These are phyloP conservation scores for Posidonia australis DNA, from an alignment of 106 monocot species.

Conservation along the genomic window DNA sequence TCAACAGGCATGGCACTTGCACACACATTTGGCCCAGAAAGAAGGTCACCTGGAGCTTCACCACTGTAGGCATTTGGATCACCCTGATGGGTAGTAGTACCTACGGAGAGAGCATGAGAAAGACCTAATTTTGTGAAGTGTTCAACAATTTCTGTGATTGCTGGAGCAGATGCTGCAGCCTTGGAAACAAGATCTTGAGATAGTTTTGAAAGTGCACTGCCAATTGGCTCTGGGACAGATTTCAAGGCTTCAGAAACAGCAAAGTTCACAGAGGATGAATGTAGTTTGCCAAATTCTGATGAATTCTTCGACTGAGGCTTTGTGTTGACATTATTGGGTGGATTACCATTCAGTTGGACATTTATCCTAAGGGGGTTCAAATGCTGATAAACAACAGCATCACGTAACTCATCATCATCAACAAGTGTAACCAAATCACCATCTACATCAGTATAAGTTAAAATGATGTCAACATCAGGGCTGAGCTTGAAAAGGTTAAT, in stretches of 20 bases:
- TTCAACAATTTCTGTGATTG: conserved; percentile 32
- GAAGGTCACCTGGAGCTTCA: background rate
- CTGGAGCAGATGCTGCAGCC: conserved; percentile 30
- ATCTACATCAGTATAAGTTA: conserved; percentile 85
- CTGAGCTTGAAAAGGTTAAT: conserved; percentile 45
- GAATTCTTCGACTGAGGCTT: background rate
- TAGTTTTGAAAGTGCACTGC: conserved; percentile 25
- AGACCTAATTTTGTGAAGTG: conserved; percentile 26
- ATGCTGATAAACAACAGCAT: conserved; percentile 61
- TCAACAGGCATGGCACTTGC: background rate
- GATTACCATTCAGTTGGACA: conserved; percentile 35
- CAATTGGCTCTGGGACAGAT: conserved; percentile 34
- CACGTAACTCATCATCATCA: conserved; percentile 65
- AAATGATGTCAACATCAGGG: conserved; percentile 34
- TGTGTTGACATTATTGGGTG: conserved; percentile 5
- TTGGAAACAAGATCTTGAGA: conserved; percentile 37
- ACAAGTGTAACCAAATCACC: conserved; percentile 68
- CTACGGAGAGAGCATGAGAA: conserved; percentile 2
- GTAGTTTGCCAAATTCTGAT: background rate
- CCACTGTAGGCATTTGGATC: background rate
- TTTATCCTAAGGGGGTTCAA: conserved; percentile 74
- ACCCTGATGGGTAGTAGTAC: background rate
- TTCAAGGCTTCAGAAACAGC: conserved; percentile 41
- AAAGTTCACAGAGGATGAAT: conserved; percentile 10
- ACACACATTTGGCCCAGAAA: background rate